A percentile compares a stretch with the other conserved stretches of the same genome.
Conservation (phyloP, 1,284 basidiomycete species). For the Austroboletus olivaceoglutinosus region DNA sequence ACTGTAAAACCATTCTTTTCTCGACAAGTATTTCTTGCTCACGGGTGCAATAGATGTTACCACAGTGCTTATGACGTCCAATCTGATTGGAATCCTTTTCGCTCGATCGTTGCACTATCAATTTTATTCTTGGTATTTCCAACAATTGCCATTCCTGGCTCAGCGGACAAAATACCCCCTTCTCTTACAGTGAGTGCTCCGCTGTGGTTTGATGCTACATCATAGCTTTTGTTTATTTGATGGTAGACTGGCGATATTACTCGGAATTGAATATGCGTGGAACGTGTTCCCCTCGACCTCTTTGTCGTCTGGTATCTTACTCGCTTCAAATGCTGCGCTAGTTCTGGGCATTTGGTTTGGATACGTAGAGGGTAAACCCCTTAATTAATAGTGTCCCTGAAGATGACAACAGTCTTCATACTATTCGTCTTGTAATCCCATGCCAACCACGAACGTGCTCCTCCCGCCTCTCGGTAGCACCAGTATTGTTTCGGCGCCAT, state of each 20-base stretch:
- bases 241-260: constrained; percentile 58
- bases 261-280: constrained; percentile 82
- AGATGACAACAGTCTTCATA: neutral
- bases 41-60: constrained; percentile 60
- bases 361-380: constrained; percentile 39
- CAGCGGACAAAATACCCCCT: constrained; percentile 72
- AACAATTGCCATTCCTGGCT: constrained; percentile 84
- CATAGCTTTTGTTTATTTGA: neutral
- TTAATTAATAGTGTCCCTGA: neutral
- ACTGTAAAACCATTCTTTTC: constrained; percentile 49
- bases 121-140: constrained; percentile 98
- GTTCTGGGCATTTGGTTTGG: constrained; percentile 67
- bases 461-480: constrained; percentile 75
- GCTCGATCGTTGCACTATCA: constrained; percentile 98
- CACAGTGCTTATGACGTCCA: constrained; percentile 85
- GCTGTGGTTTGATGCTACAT: neutral
- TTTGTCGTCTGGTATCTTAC: constrained; percentile 64
- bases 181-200: constrained; percentile 54
- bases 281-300: constrained; percentile 82
- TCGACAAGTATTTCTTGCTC: constrained; percentile 4
- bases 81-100: constrained; percentile 88
- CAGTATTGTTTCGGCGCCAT: constrained; percentile 72
- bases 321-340: constrained; percentile 56
- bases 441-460: constrained; percentile 73
- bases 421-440: constrained; percentile 45